Evolutionary conservation across 2,329 filamentous ascomycete genomes (phyloP).

Genomic region (Botryotinia convoluta): DNA sequence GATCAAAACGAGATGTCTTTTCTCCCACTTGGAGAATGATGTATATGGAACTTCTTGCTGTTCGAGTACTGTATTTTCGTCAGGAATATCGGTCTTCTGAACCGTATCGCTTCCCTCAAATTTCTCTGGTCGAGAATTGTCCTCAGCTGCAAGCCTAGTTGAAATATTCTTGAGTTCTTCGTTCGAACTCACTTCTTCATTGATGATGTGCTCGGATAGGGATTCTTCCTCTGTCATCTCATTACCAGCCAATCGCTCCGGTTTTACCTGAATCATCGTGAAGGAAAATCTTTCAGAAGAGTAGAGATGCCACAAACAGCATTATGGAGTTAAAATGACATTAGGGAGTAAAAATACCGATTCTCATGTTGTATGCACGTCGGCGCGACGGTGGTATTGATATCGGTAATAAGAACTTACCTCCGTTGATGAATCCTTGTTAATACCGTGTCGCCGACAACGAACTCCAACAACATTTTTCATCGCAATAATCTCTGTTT

Average conservation of each 20-base stretch:
- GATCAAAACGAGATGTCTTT: slow-evolving; percentile 47
- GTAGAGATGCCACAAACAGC: too few relatives aligned
- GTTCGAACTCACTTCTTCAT: not conserved
- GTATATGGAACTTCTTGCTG: slow-evolving; percentile 30
- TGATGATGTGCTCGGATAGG: too few relatives aligned
- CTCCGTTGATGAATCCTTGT: not conserved
- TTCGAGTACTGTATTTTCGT: not conserved
- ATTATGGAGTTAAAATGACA: not conserved
- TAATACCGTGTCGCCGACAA: not conserved
- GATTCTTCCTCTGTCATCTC: not conserved
- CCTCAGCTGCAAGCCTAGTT: too few relatives aligned
- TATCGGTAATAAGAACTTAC: not conserved
- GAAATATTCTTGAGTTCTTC: not conserved
- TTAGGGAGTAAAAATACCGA: not conserved
- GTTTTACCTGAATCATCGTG: not conserved
- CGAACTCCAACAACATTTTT: too few relatives aligned
- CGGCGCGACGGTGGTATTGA: not conserved
- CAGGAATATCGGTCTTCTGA: not conserved
- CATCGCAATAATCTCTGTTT: too few relatives aligned
- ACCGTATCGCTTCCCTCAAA: too few relatives aligned
- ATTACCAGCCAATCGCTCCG: too few relatives aligned
- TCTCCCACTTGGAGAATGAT: slow-evolving; percentile 38
- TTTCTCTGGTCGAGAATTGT: not conserved
- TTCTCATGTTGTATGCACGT: not conserved
- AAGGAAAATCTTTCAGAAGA: too few relatives aligned